Evolutionary conservation across 805 yeast genomes (phyloP).

Genomic region (Metschnikowia dekortorum): DNA sequence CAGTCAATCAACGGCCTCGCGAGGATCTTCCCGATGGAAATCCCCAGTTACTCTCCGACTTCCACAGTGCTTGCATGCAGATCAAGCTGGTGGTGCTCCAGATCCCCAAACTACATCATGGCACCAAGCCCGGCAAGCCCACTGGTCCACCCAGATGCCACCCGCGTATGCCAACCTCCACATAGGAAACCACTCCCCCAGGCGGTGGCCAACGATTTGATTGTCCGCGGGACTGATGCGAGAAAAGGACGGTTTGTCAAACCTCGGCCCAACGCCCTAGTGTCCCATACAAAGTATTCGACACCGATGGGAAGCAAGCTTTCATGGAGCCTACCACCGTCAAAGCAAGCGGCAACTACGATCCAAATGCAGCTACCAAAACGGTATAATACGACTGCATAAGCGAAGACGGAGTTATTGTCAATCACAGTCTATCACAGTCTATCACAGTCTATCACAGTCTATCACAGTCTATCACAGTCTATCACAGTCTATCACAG

Average conservation of each 20-base stretch:
- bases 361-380: conserved; percentile 25
- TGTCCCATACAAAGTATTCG: conserved; percentile 40
- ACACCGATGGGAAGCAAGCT: conserved; percentile 37
- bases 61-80: conserved; percentile 45
- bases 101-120: conserved; percentile 20
- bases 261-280: conserved; percentile 38
- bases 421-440: too few species aligned
- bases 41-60: conserved; percentile 46
- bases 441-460: too few species aligned
- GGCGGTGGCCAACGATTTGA: conserved; percentile 38
- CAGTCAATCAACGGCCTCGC: conserved; percentile 54
- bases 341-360: conserved; percentile 14
- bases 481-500: too few species aligned
- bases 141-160: conserved; percentile 26
- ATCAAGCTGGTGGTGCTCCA: conserved; percentile 29
- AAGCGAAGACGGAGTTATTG: conserved; percentile 5
- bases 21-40: conserved; percentile 40
- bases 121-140: conserved; percentile 6
- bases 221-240: conserved; percentile 46
- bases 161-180: conserved; percentile 30
- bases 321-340: conserved; percentile 24
- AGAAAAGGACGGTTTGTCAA: conserved; percentile 48
- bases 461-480: too few species aligned
- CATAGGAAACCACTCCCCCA: conserved; percentile 44
- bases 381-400: conserved; percentile 33